A percentile compares a stretch with the other conserved stretches of the same genome.
phyloP scores from a whole-genome alignment of 441 rosid genomes.

The Gossypium trilobum region DNA sequence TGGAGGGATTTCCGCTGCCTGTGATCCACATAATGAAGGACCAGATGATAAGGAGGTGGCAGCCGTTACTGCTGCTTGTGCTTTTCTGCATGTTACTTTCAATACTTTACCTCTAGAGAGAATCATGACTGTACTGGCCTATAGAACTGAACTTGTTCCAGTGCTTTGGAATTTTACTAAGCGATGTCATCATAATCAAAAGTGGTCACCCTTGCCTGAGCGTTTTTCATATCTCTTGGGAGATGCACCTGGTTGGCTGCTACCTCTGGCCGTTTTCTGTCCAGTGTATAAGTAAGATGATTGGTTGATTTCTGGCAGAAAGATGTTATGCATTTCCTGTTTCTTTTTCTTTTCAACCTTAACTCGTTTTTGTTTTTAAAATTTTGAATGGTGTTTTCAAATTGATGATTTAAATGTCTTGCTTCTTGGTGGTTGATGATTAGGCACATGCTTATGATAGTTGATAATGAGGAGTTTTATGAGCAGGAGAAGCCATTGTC shows the following conservation, averaged over 20 bases:
- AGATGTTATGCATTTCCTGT: neutral
- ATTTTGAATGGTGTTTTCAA: neutral
- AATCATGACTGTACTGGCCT: slow-evolving; percentile 86
- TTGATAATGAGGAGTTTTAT: slow-evolving; percentile 94
- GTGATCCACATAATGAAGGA: slow-evolving; percentile 35
- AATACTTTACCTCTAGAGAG: slow-evolving; percentile 69
- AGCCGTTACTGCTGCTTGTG: slow-evolving; percentile 90
- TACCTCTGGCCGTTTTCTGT: slow-evolving; percentile 90
- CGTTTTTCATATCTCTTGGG: slow-evolving; percentile 54
- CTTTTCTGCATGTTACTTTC: slow-evolving; percentile 75
- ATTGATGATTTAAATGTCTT: neutral
- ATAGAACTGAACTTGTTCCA: slow-evolving; percentile 84
- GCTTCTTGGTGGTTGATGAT: slow-evolving; percentile 28
- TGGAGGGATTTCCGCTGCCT: slow-evolving; percentile 36
- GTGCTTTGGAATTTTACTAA: slow-evolving; percentile 90
- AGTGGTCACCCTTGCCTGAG: slow-evolving; percentile 66
- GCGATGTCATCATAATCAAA: slow-evolving; percentile 74
- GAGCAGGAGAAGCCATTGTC: slow-evolving; percentile 89
- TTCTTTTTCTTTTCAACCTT: neutral
- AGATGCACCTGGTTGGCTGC: slow-evolving; percentile 91
- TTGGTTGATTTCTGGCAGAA: slow-evolving; percentile 14
- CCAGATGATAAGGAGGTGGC: slow-evolving; percentile 53
- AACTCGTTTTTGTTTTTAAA: neutral
- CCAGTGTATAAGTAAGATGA: slow-evolving; percentile 89
- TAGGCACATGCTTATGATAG: slow-evolving; percentile 97